Evolutionary conservation across 352 stramenopile species (phyloP), one percentile per base, ranked within the genome.

Genomic region (Pythium phragmitis): DNA sequence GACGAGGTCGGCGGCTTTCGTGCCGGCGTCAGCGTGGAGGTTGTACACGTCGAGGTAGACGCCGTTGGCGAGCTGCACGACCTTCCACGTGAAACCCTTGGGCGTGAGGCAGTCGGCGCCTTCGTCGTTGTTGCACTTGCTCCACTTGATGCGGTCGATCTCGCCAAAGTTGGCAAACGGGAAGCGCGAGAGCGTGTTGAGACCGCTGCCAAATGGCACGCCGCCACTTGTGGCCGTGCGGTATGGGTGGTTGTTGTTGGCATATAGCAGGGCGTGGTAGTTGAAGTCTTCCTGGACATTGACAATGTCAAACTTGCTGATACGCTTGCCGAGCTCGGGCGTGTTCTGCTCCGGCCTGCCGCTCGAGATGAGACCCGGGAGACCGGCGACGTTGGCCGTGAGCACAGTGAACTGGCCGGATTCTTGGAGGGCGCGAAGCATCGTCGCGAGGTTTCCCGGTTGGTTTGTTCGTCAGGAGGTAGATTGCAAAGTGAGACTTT

Each of bases 31-130:
- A 0, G 77, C 51, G 69, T 86, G 77, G n/a, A 86, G 65, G 54
- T 84, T 86, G 63, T 86, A 86, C 16, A 84, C 53, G 48, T 84
- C 75, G 23, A 84, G 51, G 12, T 60, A 67, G 30, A 76, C 73
- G 26, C 77, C 75, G 19, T 80, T 67, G 1, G 66, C 75, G 45
- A 86, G 63, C 54, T 83, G 63, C 36, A 86, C 59, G 39, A 72
- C 63, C 23, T 80, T 51, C 34, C 75, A 64, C 12, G 75, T 86
- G 51, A 86, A 86, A 21, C 77, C 77, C 68, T 86, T 86, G 16
- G 77, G 77, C 11, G 77, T 86, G 58, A 86, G 72, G 60, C 77
- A 86, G 65, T 86, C 77, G 36, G 68, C 68, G 30, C 73, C 67
- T 4, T 86, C 73, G 49, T 67, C 65, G 33, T 67, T 80, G 60